Percentiles rank a stretch among this genome's conserved stretches.
phyloP scores from a whole-genome alignment of 2,329 filamentous ascomycete species.

The Fusarium vanettenii region DNA sequence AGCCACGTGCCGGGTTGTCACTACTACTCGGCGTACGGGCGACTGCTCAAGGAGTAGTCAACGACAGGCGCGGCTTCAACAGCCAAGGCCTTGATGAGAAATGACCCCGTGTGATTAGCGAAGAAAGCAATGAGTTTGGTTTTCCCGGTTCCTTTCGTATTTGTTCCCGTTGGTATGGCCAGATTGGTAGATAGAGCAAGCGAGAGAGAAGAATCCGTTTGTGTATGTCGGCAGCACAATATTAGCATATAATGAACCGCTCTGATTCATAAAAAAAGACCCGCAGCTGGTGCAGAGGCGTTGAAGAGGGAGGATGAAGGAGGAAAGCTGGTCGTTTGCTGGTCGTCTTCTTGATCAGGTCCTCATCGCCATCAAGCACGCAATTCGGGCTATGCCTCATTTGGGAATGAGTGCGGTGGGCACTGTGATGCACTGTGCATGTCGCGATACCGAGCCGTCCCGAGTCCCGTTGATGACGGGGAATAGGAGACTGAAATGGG shows the following conservation, averaged over 20 bases:
- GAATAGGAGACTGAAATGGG: not conserved
- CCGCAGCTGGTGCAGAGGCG: constrained; percentile 27
- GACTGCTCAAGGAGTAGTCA: constrained; percentile 54
- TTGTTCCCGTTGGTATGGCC: constrained; percentile 4
- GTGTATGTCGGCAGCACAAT: constrained; percentile 21
- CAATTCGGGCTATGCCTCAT: constrained; percentile 32
- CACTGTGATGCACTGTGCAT: constrained; percentile 22
- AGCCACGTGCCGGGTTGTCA: constrained; percentile 77
- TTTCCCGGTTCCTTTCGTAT: constrained; percentile 5
- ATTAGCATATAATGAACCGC: constrained; percentile 32
- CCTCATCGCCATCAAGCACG: constrained; percentile 28
- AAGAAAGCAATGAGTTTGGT: constrained; percentile 8
- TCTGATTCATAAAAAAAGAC: constrained; percentile 22
- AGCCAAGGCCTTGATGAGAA: constrained; percentile 29
- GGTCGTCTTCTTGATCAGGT: constrained; percentile 12
- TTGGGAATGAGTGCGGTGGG: not conserved
- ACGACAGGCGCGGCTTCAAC: constrained; percentile 1
- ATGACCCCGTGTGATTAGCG: constrained; percentile 37
- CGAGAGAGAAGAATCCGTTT: not conserved
- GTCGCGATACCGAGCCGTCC: constrained; percentile 26
- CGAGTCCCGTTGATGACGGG: constrained; percentile 24
- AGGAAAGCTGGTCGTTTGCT: constrained; percentile 18
- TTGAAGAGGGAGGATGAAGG: constrained; percentile 34
- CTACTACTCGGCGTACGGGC: constrained; percentile 76
- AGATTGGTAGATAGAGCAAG: constrained; percentile 13